Conservation (phyloP, 2,329 filamentous ascomycete genomes). For the Penicillium freii region DNA sequence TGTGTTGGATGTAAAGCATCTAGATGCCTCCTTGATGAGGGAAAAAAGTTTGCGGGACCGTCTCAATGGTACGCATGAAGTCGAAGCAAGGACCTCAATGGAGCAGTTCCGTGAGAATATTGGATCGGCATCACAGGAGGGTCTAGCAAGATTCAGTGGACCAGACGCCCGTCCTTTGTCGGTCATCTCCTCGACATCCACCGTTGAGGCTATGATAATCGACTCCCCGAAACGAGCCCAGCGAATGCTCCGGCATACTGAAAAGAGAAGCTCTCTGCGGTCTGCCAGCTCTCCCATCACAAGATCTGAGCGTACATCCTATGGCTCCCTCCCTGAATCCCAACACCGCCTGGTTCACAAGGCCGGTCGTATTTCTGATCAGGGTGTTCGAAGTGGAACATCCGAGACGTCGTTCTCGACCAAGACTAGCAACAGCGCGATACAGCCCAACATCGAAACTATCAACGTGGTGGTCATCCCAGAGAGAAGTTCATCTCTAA, state of each 20-base stretch:
- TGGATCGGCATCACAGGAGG: constrained; percentile 47
- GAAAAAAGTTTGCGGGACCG: constrained; percentile 36
- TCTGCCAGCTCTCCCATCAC: constrained; percentile 47
- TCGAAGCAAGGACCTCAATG: constrained; percentile 38
- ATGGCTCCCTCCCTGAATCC: constrained; percentile 43
- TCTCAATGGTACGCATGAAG: constrained; percentile 29
- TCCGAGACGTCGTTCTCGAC: constrained; percentile 43
- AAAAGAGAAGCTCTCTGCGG: constrained; percentile 53
- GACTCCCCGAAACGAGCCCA: constrained; percentile 48
- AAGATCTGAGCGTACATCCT: constrained; percentile 47
- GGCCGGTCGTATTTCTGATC: constrained; percentile 49
- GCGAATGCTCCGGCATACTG: constrained; percentile 53
- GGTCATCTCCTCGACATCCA: constrained; percentile 52
- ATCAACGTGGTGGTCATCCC: constrained; percentile 51
- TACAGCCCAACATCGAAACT: constrained; percentile 37
- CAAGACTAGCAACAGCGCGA: constrained; percentile 31
- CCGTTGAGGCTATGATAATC: constrained; percentile 57
- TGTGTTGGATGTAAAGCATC: constrained; percentile 15
- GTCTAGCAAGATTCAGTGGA: constrained; percentile 25
- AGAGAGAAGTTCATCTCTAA: constrained; percentile 46
- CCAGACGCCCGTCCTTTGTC: constrained; percentile 47
- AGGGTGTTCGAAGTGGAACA: constrained; percentile 44
- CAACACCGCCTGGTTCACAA: constrained; percentile 53
- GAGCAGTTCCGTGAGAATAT: constrained; percentile 52
- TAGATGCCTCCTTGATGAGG: constrained; percentile 26